These are phyloP conservation scores for Alnus glutinosa DNA, from an alignment of 306 rosid species.

Conservation along the genomic window DNA sequence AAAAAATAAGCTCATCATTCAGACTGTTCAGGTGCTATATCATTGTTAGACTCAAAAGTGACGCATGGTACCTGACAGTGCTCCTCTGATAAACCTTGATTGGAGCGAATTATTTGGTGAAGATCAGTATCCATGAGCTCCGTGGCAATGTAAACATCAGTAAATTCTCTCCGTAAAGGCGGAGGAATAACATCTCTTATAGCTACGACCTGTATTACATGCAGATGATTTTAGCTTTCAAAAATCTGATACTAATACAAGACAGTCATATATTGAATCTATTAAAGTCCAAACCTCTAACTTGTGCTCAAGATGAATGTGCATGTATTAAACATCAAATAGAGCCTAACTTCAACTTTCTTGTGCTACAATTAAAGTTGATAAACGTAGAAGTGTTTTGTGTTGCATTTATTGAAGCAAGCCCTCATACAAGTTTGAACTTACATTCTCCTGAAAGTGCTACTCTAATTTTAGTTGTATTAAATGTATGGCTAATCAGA, in stretches of 20 bases:
- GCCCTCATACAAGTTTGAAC: background rate
- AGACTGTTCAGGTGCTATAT: background rate
- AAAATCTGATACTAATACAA: background rate
- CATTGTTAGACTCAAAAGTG: background rate
- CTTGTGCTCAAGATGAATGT: background rate
- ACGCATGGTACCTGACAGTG: slow-evolving; percentile 73
- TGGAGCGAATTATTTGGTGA: slow-evolving; percentile 94
- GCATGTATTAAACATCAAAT: background rate
- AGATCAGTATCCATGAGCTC: slow-evolving; percentile 99
- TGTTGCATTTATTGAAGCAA: background rate
- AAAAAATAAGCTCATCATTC: slow-evolving; percentile 10
- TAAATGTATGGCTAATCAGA: background rate
- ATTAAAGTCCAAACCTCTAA: background rate
- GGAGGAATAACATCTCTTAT: slow-evolving; percentile 93
- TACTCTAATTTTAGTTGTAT: background rate
- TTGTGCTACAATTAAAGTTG: background rate
- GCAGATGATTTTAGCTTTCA: slow-evolving; percentile 28
- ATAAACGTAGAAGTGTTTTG: background rate
- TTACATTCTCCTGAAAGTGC: background rate
- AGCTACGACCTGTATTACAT: slow-evolving; percentile 64
- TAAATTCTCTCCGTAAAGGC: slow-evolving; percentile 82
- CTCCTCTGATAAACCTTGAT: slow-evolving; percentile 87
- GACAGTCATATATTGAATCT: background rate
- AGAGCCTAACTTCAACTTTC: background rate
- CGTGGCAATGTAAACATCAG: slow-evolving; percentile 70